A percentile compares a stretch with the other conserved stretches of the same genome.
These are phyloP conservation scores for Aspergillaceae sp. DNA, from an alignment of 2,329 filamentous ascomycete species.

Conservation along the genomic window DNA sequence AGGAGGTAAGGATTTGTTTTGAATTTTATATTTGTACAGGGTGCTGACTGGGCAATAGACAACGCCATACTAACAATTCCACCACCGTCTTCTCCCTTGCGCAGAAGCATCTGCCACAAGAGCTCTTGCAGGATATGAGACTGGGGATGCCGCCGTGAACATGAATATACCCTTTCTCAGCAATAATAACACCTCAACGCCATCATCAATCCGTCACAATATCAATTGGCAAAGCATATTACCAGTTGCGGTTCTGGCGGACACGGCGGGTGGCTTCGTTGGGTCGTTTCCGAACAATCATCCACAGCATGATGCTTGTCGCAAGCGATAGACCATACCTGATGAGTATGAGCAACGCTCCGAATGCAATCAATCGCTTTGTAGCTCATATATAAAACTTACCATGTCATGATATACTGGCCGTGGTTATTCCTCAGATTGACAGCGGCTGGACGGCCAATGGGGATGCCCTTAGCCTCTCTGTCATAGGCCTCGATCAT, in stretches of 20 bases:
- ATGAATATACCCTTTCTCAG: background rate
- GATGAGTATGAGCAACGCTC: slow-evolving; percentile 15
- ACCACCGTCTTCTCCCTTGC: slow-evolving; percentile 80
- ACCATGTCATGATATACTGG: slow-evolving; percentile 99
- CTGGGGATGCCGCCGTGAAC: slow-evolving; percentile 31
- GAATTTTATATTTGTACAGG: background rate
- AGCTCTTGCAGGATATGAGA: slow-evolving; percentile 69
- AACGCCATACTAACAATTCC: slow-evolving; percentile 63
- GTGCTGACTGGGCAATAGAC: slow-evolving; percentile 46
- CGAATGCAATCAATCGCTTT: background rate
- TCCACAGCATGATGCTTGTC: slow-evolving; percentile 91
- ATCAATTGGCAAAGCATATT: slow-evolving; percentile 16
- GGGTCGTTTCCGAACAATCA: slow-evolving; percentile 82
- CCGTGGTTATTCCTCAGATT: slow-evolving; percentile 93
- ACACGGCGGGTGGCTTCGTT: slow-evolving; percentile 64
- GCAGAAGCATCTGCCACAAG: slow-evolving; percentile 69
- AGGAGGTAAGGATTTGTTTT: slow-evolving; percentile 54
- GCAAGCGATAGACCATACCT: slow-evolving; percentile 82
- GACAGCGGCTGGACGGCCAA: slow-evolving; percentile 79
- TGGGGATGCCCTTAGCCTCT: slow-evolving; percentile 73
- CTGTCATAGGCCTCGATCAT: slow-evolving; percentile 67
- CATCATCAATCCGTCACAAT: slow-evolving; percentile 20
- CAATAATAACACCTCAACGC: slow-evolving; percentile 26
- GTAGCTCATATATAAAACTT: slow-evolving; percentile 28
- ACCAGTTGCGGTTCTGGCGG: slow-evolving; percentile 69